Evolutionary conservation across 345 rosid species (phyloP), one percentile per base, ranked within the genome.

Genomic region (Balakata baccata): DNA sequence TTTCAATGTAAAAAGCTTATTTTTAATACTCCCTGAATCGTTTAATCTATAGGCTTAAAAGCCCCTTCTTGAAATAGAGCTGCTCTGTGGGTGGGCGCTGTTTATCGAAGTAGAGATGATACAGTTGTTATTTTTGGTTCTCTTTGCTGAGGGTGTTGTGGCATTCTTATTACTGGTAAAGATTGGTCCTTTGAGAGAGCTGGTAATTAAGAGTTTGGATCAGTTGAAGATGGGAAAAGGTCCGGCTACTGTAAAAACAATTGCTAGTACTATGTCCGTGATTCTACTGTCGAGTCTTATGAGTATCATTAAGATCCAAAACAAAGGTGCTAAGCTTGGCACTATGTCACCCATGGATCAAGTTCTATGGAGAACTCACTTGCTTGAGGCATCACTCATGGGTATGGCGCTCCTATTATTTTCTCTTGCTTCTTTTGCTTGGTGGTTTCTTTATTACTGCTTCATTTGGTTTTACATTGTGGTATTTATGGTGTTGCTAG

Each of bases 321-420:
- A 92, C 75, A 94, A 94, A 65, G 98, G 98, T 46, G 88, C 97
- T 3, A 94, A 94, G 89, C 93, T 94, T 67, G 98, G 98, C 2
- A 94, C 98, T 49, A 88, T 92, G 98, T 94, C 98, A 18, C 98
- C 98, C 17, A 92, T 90, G 98, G 98, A 94, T 86, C 98, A 94
- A 81, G 98, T 94, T 75, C 89, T 94, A 5, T 94, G 97, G 98
- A 89, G 98, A 82, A 92, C 97, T 12, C 98, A 94, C 76, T 83
- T 94, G 89, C 97, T 94, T 43, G 98, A 94, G 83, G 98, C 98
- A 78, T 88, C 97, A 18, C 90, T 94, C 47, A 88, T 94, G 85
- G 95, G 98, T 92, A 86, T 73, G 77, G 6, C 23, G 11, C 57
- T 62, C 72, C 39, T 46, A 0, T 45, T 81, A 54, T 69, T 66